A percentile compares a stretch with the other conserved stretches of the same genome.
Conservation (phyloP, 202 grass and related monocot genomes). For the Panicum virgatum region DNA sequence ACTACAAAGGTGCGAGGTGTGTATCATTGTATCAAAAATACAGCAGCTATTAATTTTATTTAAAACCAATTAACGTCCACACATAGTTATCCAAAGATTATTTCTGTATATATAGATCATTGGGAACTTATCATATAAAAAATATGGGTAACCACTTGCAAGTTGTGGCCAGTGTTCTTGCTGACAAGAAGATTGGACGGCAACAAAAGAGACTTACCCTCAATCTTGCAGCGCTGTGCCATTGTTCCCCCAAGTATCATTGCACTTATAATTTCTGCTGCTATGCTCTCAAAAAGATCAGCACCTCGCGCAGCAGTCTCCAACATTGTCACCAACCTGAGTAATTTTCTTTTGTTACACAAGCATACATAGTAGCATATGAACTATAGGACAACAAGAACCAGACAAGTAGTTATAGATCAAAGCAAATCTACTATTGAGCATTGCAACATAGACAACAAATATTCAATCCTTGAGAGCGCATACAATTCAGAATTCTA, state of each 20-base stretch:
- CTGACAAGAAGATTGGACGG: conserved; percentile 2
- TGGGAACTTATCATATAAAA: conserved; percentile 11
- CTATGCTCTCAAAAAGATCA: conserved; percentile 99
- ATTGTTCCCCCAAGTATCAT: conserved; percentile 99
- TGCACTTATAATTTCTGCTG: conserved; percentile 99
- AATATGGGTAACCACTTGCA: conserved; percentile 1
- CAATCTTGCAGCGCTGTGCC: conserved; percentile 98
- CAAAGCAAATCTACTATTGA: conserved; percentile 22
- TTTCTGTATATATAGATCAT: conserved; percentile 1
- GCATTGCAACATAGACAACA: conserved; percentile 1
- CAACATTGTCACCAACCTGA: conserved; percentile 99
- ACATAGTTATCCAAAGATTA: conserved; percentile 1
- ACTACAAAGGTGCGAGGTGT: conserved; percentile 2
- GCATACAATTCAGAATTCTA: conserved; percentile 14
- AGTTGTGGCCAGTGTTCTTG: conserved; percentile 7
- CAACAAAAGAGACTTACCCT: conserved; percentile 56
- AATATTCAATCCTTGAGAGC: conserved; percentile 13
- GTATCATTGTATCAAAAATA: not conserved
- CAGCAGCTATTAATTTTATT: conserved; percentile 9
- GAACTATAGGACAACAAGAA: conserved; percentile 33
- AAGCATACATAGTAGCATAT: conserved; percentile 11
- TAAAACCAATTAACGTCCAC: not conserved
- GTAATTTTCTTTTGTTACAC: conserved; percentile 28
- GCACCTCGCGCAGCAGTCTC: conserved; percentile 96
- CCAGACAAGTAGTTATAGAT: not conserved